Evolutionary conservation across 1,139 yeast genomes (phyloP).

Genomic region (Magnusiomyces sp.): DNA sequence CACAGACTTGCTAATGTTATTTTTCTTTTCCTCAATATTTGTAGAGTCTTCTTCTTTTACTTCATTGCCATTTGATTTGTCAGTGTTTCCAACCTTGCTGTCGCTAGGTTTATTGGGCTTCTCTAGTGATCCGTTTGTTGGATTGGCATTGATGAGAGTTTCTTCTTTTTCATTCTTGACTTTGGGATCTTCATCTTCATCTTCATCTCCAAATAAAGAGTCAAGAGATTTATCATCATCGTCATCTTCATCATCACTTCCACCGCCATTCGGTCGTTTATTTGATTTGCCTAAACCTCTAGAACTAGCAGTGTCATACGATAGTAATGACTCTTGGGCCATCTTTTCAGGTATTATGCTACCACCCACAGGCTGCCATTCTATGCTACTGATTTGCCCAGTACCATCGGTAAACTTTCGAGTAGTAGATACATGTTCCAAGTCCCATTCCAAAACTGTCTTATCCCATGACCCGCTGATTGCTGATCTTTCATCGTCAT

Average conservation of each 20-base stretch:
- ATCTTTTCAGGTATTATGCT: conserved; percentile 23
- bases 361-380: conserved; percentile 70
- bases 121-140: conserved; percentile 30
- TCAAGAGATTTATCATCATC: conserved; percentile 34
- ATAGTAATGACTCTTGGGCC: conserved; percentile 5
- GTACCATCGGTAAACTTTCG: conserved; percentile 41
- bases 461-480: conserved; percentile 91
- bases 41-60: conserved; percentile 4
- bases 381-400: conserved; percentile 74
- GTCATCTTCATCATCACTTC: conserved; percentile 8
- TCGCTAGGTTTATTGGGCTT: conserved; percentile 12
- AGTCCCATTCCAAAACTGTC: conserved; percentile 65
- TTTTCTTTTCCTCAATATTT: conserved; percentile 6
- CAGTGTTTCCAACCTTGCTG: conserved; percentile 9
- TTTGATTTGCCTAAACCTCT: no score
- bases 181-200: conserved; percentile 39
- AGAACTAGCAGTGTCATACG: conserved; percentile 11
- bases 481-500: conserved; percentile 50
- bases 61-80: no score
- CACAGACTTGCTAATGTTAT: conserved; percentile 35
- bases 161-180: no score
- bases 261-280: conserved; percentile 14
- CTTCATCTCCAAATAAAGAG: conserved; percentile 74
- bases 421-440: conserved; percentile 57
- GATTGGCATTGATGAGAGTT: no score